These are phyloP conservation scores for Candida dajiaensis DNA, from an alignment of 805 yeast genomes.

Conservation along the genomic window DNA sequence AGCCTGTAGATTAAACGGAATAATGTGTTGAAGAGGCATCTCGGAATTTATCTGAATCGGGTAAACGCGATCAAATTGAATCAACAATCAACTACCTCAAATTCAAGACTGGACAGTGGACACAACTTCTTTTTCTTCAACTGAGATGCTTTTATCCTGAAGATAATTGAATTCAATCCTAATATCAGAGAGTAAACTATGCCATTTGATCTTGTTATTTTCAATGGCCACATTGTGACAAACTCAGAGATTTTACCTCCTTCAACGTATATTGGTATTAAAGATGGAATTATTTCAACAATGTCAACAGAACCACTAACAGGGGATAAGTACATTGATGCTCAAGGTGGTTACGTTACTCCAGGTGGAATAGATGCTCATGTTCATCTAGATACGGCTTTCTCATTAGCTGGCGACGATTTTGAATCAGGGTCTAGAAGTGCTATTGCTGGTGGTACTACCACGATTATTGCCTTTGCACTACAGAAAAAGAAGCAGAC, in stretches of 20 bases:
- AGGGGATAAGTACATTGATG: constrained; percentile 33
- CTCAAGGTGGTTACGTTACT: constrained; percentile 40
- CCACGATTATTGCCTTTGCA: constrained; percentile 43
- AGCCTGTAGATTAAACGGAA: too few relatives aligned
- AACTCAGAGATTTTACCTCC: constrained; percentile 28
- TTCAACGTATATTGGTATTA: constrained; percentile 35
- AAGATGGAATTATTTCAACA: constrained; percentile 32
- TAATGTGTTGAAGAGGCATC: background rate
- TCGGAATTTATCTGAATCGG: background rate
- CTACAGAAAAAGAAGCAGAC: constrained; percentile 32
- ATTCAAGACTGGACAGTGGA: too few relatives aligned
- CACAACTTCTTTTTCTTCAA: too few relatives aligned
- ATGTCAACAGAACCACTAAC: constrained; percentile 27
- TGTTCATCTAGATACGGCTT: constrained; percentile 40
- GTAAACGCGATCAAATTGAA: background rate
- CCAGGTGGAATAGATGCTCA: constrained; percentile 51
- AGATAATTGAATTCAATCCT: too few relatives aligned
- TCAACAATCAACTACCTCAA: too few relatives aligned
- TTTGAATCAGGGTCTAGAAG: constrained; percentile 39
- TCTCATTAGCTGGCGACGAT: constrained; percentile 37
- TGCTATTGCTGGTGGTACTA: constrained; percentile 46
- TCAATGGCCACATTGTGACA: constrained; percentile 28
- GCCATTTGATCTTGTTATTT: constrained; percentile 22
- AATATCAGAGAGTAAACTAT: too few relatives aligned
- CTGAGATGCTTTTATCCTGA: too few relatives aligned